Percentiles rank a stretch among this genome's conserved stretches.
phyloP scores from a whole-genome alignment of 2,329 filamentous ascomycete species.

The Fusarium camptoceras region DNA sequence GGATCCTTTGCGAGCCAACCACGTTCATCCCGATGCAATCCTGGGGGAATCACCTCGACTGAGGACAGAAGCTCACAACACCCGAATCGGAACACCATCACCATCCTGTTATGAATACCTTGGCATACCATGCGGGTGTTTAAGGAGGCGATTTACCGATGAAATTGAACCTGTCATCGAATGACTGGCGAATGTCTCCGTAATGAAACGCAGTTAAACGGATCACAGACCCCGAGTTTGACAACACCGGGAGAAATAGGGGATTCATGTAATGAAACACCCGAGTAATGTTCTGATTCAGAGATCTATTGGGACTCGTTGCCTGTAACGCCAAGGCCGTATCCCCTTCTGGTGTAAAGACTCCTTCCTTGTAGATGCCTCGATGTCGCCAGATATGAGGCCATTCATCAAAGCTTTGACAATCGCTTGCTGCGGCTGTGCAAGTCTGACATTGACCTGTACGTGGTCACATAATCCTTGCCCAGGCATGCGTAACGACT shows the following conservation, averaged over 20 bases:
- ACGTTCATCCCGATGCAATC: neutral
- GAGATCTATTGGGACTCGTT: neutral
- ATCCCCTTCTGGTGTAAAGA: neutral
- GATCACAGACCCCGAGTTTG: neutral
- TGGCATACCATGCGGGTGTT: neutral
- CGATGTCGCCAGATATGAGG: neutral
- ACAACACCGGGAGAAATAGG: neutral
- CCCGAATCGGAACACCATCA: accelerated
- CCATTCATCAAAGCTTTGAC: neutral
- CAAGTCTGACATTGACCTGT: neutral
- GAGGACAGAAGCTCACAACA: neutral
- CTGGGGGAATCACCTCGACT: neutral
- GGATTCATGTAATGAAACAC: too few species aligned
- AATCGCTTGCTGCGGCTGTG: accelerated
- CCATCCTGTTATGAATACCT: neutral
- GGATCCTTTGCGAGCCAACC: neutral
- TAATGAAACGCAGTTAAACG: neutral
- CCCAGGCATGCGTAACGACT: too few species aligned
- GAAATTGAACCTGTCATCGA: neutral
- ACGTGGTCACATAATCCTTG: neutral
- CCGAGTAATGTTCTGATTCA: neutral
- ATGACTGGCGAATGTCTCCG: neutral
- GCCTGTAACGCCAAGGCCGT: neutral
- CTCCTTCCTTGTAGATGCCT: neutral
- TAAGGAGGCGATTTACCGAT: neutral